These are phyloP conservation scores for Aspergillus viridinutans DNA, from an alignment of 2,329 filamentous ascomycete species.

Conservation along the genomic window DNA sequence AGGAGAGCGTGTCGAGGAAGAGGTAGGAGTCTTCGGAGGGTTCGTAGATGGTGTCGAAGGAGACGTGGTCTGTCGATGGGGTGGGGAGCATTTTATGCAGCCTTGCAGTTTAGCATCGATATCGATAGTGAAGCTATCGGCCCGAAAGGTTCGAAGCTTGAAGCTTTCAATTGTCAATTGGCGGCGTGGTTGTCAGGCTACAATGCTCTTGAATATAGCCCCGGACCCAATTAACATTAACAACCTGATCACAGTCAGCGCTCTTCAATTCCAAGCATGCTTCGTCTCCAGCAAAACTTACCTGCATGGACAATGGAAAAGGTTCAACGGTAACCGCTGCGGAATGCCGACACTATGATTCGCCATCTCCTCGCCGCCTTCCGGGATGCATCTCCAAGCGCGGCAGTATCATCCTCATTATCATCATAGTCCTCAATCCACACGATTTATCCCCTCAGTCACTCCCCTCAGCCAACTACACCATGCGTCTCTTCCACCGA, in stretches of 20 bases:
- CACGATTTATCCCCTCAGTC: slow-evolving; percentile 4
- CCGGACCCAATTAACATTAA: background rate
- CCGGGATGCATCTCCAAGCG: slow-evolving; percentile 5
- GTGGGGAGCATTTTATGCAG: slow-evolving; percentile 72
- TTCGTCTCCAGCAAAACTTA: too few species aligned
- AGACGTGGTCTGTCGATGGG: slow-evolving; percentile 86
- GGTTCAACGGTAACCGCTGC: background rate
- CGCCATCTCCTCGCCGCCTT: slow-evolving; percentile 20
- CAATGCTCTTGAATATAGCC: too few species aligned
- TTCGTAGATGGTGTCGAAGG: slow-evolving; percentile 85
- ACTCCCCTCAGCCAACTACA: background rate
- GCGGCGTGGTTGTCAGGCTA: too few species aligned
- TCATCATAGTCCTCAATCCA: background rate
- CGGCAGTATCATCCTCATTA: slow-evolving; percentile 3
- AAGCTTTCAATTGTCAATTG: background rate
- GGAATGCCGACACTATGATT: slow-evolving; percentile 13
- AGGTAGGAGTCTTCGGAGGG: slow-evolving; percentile 95
- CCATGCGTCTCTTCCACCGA: slow-evolving; percentile 34
- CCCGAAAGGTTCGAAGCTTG: background rate
- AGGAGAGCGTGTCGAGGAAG: slow-evolving; percentile 85
- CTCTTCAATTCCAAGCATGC: background rate
- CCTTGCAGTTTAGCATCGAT: background rate
- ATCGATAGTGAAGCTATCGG: background rate
- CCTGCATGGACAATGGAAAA: too few species aligned
- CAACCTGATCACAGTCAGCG: background rate